These are phyloP conservation scores for Hibiscus trionum DNA, from an alignment of 345 rosid species.

Conservation along the genomic window DNA sequence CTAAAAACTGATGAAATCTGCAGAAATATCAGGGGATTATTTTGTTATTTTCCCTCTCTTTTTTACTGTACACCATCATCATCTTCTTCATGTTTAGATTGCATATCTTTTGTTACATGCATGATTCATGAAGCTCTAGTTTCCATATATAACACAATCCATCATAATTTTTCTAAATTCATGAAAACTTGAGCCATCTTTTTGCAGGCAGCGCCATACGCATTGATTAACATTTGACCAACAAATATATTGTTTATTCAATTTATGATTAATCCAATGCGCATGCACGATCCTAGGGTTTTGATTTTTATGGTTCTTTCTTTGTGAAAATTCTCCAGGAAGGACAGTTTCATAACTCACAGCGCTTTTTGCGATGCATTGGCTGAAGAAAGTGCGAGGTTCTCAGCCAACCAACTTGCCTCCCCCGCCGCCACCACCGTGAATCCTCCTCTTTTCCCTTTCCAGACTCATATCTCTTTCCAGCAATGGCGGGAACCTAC, in stretches of 20 bases:
- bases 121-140: constrained; percentile 6
- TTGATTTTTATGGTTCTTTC: no score
- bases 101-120: constrained; percentile 22
- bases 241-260: constrained; percentile 23
- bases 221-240: constrained; percentile 29
- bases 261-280: constrained; percentile 11
- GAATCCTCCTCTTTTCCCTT: constrained; percentile 22
- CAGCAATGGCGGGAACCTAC: constrained; percentile 22
- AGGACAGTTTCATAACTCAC: constrained; percentile 92
- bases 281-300: constrained; percentile 17
- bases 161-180: constrained; percentile 14
- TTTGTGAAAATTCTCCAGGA: constrained; percentile 33
- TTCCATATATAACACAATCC: background rate
- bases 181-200: constrained; percentile 24
- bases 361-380: constrained; percentile 89
- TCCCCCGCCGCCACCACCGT: background rate
- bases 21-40: constrained; percentile 2
- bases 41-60: constrained; percentile 6
- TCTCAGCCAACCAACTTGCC: constrained; percentile 35
- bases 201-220: constrained; percentile 27
- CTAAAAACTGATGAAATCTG: constrained; percentile 23
- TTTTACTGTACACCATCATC: background rate
- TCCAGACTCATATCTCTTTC: constrained; percentile 20
- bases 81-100: constrained; percentile 1
- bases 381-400: constrained; percentile 84